A percentile compares a stretch with the other conserved stretches of the same genome.
Evolutionary conservation across 371 early-diverging fungal species (phyloP).

Genomic region (Batkoa obscura): DNA sequence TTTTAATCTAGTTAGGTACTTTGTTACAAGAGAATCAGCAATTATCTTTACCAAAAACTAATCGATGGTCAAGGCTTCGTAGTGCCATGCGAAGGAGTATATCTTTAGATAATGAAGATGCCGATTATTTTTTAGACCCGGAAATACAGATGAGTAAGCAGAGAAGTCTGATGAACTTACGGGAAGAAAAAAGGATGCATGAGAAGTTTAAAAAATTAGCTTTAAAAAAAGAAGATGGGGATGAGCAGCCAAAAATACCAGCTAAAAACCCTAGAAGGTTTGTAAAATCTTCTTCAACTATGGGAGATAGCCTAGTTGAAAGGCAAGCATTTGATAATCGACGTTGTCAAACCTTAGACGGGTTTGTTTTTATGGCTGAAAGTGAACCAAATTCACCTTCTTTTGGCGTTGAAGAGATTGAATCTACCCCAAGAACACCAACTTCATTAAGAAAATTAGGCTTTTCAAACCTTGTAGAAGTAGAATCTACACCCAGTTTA

Average conservation of each 20-base stretch:
- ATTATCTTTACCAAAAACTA: too few relatives aligned
- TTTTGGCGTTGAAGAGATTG: neutral
- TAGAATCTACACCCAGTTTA: too few relatives aligned
- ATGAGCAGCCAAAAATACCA: neutral
- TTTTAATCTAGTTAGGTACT: neutral
- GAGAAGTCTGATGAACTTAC: neutral
- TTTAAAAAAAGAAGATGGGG: neutral
- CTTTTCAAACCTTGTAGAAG: too few relatives aligned
- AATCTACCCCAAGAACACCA: neutral
- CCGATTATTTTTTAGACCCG: too few relatives aligned
- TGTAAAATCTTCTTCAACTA: neutral
- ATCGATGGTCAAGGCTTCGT: neutral
- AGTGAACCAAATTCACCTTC: neutral
- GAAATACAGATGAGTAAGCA: neutral
- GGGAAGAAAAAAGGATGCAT: neutral
- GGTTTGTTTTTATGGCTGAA: conserved; percentile 3
- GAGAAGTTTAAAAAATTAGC: neutral
- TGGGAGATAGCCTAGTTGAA: neutral
- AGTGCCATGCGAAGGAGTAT: conserved; percentile 1
- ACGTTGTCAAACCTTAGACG: conserved; percentile 5
- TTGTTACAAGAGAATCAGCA: too few relatives aligned
- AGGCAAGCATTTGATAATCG: conserved; percentile 3
- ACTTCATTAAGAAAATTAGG: conserved; percentile 1
- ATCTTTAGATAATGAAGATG: neutral
- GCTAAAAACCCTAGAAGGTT: conserved; percentile 4